A percentile compares a stretch with the other conserved stretches of the same genome.
phyloP scores from a whole-genome alignment of 2,329 filamentous ascomycete species.

The Beauveria brongniartii region DNA sequence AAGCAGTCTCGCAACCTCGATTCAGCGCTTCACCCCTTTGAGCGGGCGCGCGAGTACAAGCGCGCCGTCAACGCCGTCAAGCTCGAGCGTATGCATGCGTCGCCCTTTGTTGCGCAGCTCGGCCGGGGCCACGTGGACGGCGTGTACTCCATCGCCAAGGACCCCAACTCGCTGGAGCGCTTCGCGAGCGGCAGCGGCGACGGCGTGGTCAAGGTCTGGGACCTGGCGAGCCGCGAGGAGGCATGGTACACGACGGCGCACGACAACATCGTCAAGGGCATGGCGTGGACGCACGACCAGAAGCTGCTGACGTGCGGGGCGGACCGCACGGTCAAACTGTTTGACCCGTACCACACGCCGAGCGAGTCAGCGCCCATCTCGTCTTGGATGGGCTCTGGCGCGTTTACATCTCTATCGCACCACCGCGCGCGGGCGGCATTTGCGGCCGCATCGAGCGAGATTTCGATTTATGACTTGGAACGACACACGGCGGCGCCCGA shows the following conservation, averaged over 20 bases:
- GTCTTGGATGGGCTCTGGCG: conserved; percentile 75
- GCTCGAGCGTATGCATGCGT: conserved; percentile 80
- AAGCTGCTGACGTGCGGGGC: conserved; percentile 81
- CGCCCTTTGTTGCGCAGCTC: conserved; percentile 71
- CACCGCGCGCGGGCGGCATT: conserved; percentile 74
- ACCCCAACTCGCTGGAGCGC: conserved; percentile 63
- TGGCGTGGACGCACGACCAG: conserved; percentile 80
- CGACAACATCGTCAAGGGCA: conserved; percentile 85
- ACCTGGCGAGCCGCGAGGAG: conserved; percentile 62
- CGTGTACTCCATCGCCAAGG: conserved; percentile 68
- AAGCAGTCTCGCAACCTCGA: conserved; percentile 67
- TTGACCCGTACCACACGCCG: conserved; percentile 74
- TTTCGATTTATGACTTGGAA: conserved; percentile 84
- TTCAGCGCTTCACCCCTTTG: conserved; percentile 82
- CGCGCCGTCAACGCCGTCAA: conserved; percentile 69
- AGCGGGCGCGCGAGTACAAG: conserved; percentile 69
- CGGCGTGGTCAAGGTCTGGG: conserved; percentile 90
- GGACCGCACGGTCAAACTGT: conserved; percentile 83
- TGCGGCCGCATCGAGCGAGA: conserved; percentile 66
- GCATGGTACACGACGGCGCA: conserved; percentile 76
- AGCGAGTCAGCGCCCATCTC: conserved; percentile 63
- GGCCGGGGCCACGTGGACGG: conserved; percentile 90
- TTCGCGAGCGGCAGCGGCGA: conserved; percentile 84
- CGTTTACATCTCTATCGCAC: conserved; percentile 77
- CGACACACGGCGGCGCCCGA: conserved; percentile 74